Evolutionary conservation across 179 eudicot species (phyloP).

Genomic region (Nepenthes alata): DNA sequence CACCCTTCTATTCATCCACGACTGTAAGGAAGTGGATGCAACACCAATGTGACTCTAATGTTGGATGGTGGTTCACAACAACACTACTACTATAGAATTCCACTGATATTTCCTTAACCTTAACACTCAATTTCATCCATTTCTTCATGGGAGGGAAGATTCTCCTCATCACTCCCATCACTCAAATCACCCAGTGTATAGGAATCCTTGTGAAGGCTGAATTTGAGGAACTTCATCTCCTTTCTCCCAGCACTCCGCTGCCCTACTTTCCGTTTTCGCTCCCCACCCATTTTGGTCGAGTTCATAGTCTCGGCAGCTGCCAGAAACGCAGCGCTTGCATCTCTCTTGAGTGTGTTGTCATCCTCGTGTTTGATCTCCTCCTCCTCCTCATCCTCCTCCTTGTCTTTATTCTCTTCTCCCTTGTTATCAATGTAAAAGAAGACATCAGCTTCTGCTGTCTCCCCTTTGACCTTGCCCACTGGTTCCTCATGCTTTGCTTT

Average conservation of each 20-base stretch:
- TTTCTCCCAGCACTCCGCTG: slow-evolving; percentile 8
- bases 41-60: too few relatives aligned
- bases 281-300: slow-evolving; percentile 13
- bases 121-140: slow-evolving; percentile 13
- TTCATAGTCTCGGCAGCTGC: slow-evolving; percentile 43
- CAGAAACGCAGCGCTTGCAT: slow-evolving; percentile 30
- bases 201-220: slow-evolving; percentile 14
- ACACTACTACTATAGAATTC: background rate
- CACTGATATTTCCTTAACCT: background rate
- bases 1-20: too few relatives aligned
- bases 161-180: slow-evolving; percentile 32
- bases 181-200: slow-evolving; percentile 12
- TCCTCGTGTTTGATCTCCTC: slow-evolving; percentile 13
- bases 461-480: slow-evolving; percentile 1
- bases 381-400: slow-evolving; percentile 6
- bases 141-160: slow-evolving; percentile 30
- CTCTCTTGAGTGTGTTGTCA: slow-evolving; percentile 2
- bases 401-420: slow-evolving; percentile 20
- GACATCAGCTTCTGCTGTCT: slow-evolving; percentile 17
- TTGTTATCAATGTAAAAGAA: slow-evolving; percentile 33
- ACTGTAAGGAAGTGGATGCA: too few relatives aligned
- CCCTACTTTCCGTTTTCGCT: slow-evolving; percentile 22
- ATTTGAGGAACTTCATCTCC: slow-evolving; percentile 23
- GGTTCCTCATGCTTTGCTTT: slow-evolving; percentile 14
- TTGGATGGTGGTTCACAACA: too few relatives aligned